Percentiles rank a stretch among this genome's conserved stretches.
Evolutionary conservation across 2,329 filamentous ascomycete genomes (phyloP).

Genomic region (Tympanopsis confertula): DNA sequence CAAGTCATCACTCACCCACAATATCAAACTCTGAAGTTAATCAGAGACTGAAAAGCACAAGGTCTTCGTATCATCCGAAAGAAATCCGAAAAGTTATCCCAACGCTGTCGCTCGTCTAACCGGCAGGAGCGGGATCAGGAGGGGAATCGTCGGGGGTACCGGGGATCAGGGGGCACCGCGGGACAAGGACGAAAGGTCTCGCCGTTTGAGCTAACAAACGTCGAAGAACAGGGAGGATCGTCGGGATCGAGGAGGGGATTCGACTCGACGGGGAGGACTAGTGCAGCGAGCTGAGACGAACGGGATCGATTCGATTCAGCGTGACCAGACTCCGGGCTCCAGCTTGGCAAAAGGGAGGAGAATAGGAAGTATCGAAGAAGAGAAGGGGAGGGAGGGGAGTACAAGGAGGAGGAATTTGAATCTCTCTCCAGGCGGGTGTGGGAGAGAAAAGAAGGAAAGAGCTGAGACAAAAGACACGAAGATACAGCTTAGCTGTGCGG

Average conservation of each 20-base stretch:
- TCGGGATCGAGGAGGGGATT: background rate
- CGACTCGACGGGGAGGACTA: background rate
- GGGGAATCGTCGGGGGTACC: background rate
- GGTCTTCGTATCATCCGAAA: too few species aligned
- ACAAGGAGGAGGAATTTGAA: background rate
- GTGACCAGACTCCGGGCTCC: background rate
- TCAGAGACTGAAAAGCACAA: too few species aligned
- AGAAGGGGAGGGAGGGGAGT: background rate
- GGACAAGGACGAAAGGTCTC: background rate
- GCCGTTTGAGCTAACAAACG: constrained; percentile 1
- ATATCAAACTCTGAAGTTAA: too few species aligned
- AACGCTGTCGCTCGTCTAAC: background rate
- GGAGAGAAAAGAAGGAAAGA: background rate
- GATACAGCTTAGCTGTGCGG: too few species aligned
- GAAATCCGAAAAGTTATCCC: background rate
- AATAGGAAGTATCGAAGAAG: background rate
- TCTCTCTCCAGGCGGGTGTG: constrained; percentile 1
- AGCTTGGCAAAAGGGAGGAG: background rate
- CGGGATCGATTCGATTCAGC: background rate
- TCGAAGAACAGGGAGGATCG: background rate
- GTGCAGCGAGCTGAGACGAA: background rate
- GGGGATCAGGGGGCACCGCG: background rate
- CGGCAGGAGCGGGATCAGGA: constrained; percentile 1
- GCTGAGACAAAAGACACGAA: too few species aligned
- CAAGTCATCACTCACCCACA: too few species aligned